Evolutionary conservation across 345 rosid genomes (phyloP), one percentile per base, ranked within the genome.

Genomic region (Eucalyptus brandiana): DNA sequence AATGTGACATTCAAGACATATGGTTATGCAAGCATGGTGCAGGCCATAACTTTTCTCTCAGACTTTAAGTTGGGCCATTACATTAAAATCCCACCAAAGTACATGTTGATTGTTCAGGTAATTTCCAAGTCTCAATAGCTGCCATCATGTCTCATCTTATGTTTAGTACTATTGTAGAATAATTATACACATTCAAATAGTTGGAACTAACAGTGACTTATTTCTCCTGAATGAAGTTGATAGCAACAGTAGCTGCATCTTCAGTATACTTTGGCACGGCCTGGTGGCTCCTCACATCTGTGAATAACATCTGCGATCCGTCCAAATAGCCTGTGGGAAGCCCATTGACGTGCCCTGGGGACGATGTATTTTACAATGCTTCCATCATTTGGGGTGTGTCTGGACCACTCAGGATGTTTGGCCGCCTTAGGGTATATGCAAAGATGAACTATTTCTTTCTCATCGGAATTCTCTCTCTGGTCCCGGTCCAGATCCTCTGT

Each of bases 21-120:
- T 86, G 94, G 95, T 28, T 91, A 67, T 51, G 53, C 88, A 11
- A 93, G 94, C 91, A 60, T 91, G 92, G 37, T 88, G 11, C 94
- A 94, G 83, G 95, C 95, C 34, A 86, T 94, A 8, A 87, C 51
- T 89, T 95, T 94, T 90, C 90, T 95, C 37, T 51, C 89, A 15
- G 97, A 95, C 89, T 93, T 95, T 92, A 93, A 94, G 90, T 90
- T 94, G 19, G 95, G 96, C 16, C 97, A 93, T 88, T 93, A 93
- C 90, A 93, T 95, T 94, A 94, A 95, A 90, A 90, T 95, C 30
- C 95, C 96, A 8, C 96, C 96, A 1, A 92, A 88, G 91, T 94
- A 94, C 40, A 93, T 95, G 95, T 95, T 93, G 80, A 6, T 93
- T 47, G 94, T 90, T 44, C 96, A 95, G 95, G 95, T 95, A 87